Evolutionary conservation across 768 basidiomycete species (phyloP).

Genomic region (Naganishia onofrii): DNA sequence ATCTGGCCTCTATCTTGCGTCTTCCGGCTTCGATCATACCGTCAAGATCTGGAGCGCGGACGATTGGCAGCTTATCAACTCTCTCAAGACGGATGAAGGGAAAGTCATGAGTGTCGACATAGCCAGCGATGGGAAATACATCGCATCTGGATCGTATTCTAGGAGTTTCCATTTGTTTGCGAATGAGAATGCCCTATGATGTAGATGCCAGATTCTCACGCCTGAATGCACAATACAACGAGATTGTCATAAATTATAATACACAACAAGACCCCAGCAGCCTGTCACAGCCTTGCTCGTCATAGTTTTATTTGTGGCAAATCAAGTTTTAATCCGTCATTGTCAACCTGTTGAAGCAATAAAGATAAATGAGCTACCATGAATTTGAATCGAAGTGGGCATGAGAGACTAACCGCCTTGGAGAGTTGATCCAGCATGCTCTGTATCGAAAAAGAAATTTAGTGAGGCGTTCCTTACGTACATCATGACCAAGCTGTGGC

Average conservation of each 20-base stretch:
- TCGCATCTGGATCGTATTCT: slow-evolving; percentile 88
- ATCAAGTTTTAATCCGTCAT: slow-evolving; percentile 36
- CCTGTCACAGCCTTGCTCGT: not conserved
- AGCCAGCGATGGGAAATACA: slow-evolving; percentile 72
- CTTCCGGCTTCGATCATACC: slow-evolving; percentile 88
- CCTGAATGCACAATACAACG: slow-evolving; percentile 19
- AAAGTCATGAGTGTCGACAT: slow-evolving; percentile 99
- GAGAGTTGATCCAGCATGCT: slow-evolving; percentile 47
- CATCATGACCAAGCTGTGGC: slow-evolving; percentile 23
- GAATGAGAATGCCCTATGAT: slow-evolving; percentile 57
- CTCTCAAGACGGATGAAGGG: slow-evolving; percentile 82
- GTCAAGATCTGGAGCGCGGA: slow-evolving; percentile 97
- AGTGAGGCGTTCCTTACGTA: not conserved
- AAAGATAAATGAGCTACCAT: not conserved
- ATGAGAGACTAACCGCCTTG: slow-evolving; percentile 34
- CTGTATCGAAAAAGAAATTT: not conserved
- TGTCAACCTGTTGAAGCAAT: slow-evolving; percentile 35
- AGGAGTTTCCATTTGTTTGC: slow-evolving; percentile 91
- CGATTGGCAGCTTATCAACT: slow-evolving; percentile 89
- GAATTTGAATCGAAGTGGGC: not conserved
- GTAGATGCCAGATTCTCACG: slow-evolving; percentile 5
- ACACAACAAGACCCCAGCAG: not conserved
- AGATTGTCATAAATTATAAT: not conserved
- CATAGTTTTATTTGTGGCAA: not conserved
- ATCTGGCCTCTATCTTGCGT: slow-evolving; percentile 84